Evolutionary conservation across 805 yeast genomes (phyloP).

Genomic region (Zygosaccharomyces pseudorouxii): DNA sequence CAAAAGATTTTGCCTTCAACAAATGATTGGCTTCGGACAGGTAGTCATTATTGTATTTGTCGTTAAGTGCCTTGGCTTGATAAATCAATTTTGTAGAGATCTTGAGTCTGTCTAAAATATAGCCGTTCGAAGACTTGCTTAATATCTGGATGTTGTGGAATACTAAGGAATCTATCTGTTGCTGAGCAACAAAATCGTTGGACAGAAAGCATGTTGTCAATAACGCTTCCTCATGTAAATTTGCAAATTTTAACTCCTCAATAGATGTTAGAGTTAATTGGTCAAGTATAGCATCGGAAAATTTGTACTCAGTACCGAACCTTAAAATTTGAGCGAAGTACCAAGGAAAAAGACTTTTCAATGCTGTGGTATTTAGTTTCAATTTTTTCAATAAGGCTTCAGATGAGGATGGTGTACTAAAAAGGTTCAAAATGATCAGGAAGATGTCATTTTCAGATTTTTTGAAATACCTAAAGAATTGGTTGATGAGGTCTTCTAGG

Average conservation of each 20-base stretch:
- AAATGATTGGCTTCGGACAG: slow-evolving; percentile 58
- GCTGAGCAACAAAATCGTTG: slow-evolving; percentile 43
- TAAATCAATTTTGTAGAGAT: slow-evolving; percentile 48
- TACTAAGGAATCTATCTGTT: slow-evolving; percentile 36
- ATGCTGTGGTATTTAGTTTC: slow-evolving; percentile 8
- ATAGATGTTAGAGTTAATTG: slow-evolving; percentile 43
- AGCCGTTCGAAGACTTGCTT: slow-evolving; percentile 3
- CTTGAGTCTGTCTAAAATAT: slow-evolving; percentile 38
- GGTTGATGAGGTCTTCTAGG: slow-evolving; percentile 28
- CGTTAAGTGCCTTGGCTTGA: slow-evolving; percentile 57
- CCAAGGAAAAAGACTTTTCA: slow-evolving; percentile 49
- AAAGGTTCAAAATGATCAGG: slow-evolving; percentile 18
- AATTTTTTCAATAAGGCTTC: slow-evolving; percentile 16
- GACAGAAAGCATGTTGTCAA: slow-evolving; percentile 56
- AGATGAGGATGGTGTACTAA: slow-evolving; percentile 14
- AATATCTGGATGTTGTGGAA: slow-evolving; percentile 26
- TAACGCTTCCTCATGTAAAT: slow-evolving; percentile 54
- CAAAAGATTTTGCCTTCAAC: slow-evolving; percentile 54
- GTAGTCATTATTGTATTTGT: slow-evolving; percentile 46
- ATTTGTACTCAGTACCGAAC: slow-evolving; percentile 25
- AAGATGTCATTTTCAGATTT: slow-evolving; percentile 9
- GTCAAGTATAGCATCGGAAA: slow-evolving; percentile 36
- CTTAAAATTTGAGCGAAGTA: slow-evolving; percentile 44
- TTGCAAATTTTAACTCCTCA: slow-evolving; percentile 44
- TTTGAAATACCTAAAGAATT: slow-evolving; percentile 10